Base-by-base conservation (phyloP, 495 filamentous ascomycete genomes). In the Amniculicola lignicola region DNA sequence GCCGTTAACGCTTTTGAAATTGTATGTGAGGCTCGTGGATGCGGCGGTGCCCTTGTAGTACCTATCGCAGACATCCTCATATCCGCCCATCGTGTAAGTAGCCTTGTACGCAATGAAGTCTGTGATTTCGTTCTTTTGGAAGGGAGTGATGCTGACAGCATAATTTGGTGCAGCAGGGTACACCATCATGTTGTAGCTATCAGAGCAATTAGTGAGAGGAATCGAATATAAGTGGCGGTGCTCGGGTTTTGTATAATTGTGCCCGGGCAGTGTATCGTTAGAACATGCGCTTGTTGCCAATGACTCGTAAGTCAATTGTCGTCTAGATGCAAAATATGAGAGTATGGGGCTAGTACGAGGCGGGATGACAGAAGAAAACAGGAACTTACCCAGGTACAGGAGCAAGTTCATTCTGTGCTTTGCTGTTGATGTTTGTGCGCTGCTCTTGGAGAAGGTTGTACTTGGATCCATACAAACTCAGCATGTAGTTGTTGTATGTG, bases 141-240 rank as follows among this genome's bases (percentile, higher is more conserved):
- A 53, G 4, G 49, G 49, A 10, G 41, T 42, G 14, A 53, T 6
- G 2, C 24, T 38, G 6, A 53, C 49, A 11, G 37, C 36, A 27
- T 53, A 53, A 16, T 41, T 42, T 10, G 15, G 4, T 1, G 49
- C 49, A 2, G 7, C 21, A 4, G 49, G 49, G 23, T 53, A 53
- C 9, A 53, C 49, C 49, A 53, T 53, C 49, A 53, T 53, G 24
- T 53, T 53, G 25, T 53, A 53, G 37, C 49, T 53, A 33, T 53
- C 27, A 21, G 37, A 42, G 37, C 49, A 53, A 36, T 53, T 43
- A 53, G 49, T 53, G n/a, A n/a, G n/a, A n/a, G n/a, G n/a, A n/a
- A n/a, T n/a, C n/a, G n/a, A n/a, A n/a, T n/a, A n/a, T n/a, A n/a
- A n/a, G n/a, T n/a, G n/a, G n/a, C n/a, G n/a, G n/a, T n/a, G n/a